Evolutionary conservation across 371 early-diverging fungal species (phyloP).

Genomic region (Parasitella parasitica): DNA sequence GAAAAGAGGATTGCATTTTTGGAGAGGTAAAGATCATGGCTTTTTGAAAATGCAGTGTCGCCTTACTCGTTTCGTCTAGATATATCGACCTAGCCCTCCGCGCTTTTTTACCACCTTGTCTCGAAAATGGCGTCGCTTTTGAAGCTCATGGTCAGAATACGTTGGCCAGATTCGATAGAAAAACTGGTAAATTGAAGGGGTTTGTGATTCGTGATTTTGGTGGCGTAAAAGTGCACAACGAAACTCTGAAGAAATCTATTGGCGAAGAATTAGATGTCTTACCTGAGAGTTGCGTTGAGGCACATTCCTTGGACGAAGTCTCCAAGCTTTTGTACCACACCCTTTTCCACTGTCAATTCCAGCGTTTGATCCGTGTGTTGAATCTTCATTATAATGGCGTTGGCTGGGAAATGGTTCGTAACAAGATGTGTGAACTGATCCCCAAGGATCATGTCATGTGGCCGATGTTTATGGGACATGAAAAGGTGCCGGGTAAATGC

Average conservation of each 20-base stretch:
- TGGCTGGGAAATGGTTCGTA: slow-evolving; percentile 66
- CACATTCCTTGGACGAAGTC: slow-evolving; percentile 56
- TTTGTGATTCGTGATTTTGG: slow-evolving; percentile 79
- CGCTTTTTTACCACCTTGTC: slow-evolving; percentile 65
- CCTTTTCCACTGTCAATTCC: slow-evolving; percentile 65
- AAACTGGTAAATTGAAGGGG: slow-evolving; percentile 58
- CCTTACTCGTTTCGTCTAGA: slow-evolving; percentile 1
- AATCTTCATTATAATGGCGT: slow-evolving; percentile 61
- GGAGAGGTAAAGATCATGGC: slow-evolving; percentile 29
- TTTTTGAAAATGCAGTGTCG: not conserved
- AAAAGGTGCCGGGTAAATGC: slow-evolving; percentile 57
- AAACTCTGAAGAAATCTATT: slow-evolving; percentile 46
- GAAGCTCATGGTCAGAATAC: slow-evolving; percentile 77
- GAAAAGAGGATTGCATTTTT: slow-evolving; percentile 57
- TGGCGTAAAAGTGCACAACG: slow-evolving; percentile 65
- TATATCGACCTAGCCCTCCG: slow-evolving; percentile 54
- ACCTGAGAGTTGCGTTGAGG: slow-evolving; percentile 60
- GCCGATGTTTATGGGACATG: slow-evolving; percentile 46
- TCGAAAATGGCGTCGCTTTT: slow-evolving; percentile 70
- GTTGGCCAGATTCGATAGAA: slow-evolving; percentile 58
- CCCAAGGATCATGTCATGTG: slow-evolving; percentile 51
- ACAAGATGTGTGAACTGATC: slow-evolving; percentile 45
- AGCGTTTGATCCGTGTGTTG: slow-evolving; percentile 69
- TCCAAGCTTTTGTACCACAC: slow-evolving; percentile 70
- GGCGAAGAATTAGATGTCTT: slow-evolving; percentile 55